phyloP scores from a whole-genome alignment of 1,284 basidiomycete species.

The Athelia psychrophila region DNA sequence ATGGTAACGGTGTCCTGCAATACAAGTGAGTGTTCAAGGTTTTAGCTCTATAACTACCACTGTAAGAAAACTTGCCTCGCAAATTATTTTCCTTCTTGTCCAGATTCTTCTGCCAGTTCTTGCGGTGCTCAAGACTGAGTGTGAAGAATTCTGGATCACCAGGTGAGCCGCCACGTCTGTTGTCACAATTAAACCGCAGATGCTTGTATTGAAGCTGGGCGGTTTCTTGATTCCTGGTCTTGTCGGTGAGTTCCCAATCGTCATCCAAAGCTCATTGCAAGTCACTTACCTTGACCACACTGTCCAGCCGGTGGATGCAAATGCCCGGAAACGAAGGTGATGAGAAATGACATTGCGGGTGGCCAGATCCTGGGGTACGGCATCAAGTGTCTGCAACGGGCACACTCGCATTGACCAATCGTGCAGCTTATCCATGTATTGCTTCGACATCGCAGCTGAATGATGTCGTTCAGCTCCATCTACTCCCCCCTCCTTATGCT shows the following conservation, averaged over 20 bases:
- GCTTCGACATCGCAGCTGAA: conserved; percentile 26
- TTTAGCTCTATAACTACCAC: neutral
- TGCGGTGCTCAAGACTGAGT: no score
- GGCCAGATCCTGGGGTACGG: neutral
- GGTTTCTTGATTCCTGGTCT: conserved; percentile 24
- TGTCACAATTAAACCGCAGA: conserved; percentile 10
- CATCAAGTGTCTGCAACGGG: conserved; percentile 6
- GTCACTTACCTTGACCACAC: conserved; percentile 16
- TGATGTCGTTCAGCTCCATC: conserved; percentile 23
- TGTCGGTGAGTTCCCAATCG: neutral
- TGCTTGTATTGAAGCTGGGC: conserved; percentile 18
- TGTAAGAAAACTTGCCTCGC: conserved; percentile 8
- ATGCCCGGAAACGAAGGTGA: conserved; percentile 11
- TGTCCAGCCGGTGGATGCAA: conserved; percentile 5
- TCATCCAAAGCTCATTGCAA: neutral
- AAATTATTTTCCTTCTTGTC: conserved; percentile 18
- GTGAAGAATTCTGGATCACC: conserved; percentile 17
- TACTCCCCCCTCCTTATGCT: conserved; percentile 13
- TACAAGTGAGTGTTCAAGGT: neutral
- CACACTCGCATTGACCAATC: conserved; percentile 21
- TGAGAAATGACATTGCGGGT: conserved; percentile 4
- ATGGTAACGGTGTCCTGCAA: neutral
- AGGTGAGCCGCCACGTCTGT: conserved; percentile 13
- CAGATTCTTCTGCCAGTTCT: conserved; percentile 26
- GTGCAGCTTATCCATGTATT: conserved; percentile 24